A percentile compares a stretch with the other conserved stretches of the same genome.
These are phyloP conservation scores for Fusarium sp. DNA, from an alignment of 2,329 filamentous ascomycete genomes.

Conservation along the genomic window DNA sequence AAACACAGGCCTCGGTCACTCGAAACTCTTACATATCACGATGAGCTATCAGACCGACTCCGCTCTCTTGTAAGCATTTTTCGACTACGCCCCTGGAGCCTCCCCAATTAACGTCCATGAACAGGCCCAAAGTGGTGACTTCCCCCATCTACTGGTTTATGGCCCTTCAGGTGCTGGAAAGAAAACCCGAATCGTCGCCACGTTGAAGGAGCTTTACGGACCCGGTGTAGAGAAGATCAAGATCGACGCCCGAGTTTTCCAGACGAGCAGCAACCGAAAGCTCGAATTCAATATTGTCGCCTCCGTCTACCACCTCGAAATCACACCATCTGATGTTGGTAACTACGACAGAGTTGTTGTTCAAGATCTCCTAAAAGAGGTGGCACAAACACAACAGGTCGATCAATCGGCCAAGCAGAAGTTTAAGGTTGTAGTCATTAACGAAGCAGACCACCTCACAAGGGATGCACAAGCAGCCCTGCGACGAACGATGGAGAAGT, in stretches of 20 bases:
- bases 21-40: slow-evolving; percentile 86
- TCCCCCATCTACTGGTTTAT: slow-evolving; percentile 97
- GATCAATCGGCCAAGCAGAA: slow-evolving; percentile 89
- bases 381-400: slow-evolving; percentile 99
- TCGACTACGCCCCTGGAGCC: slow-evolving; percentile 36
- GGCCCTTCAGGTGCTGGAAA: slow-evolving; percentile 97
- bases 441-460: slow-evolving; percentile 95
- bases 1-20: slow-evolving; percentile 81
- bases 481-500: slow-evolving; percentile 98
- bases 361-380: slow-evolving; percentile 95
- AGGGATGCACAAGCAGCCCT: slow-evolving; percentile 95
- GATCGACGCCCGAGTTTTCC: slow-evolving; percentile 96
- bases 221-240: slow-evolving; percentile 99
- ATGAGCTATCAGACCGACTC: slow-evolving; percentile 87
- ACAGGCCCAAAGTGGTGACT: slow-evolving; percentile 95
- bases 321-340: slow-evolving; percentile 96
- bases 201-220: slow-evolving; percentile 93
- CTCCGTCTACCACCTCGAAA: slow-evolving; percentile 97
- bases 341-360: slow-evolving; percentile 97
- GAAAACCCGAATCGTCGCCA: slow-evolving; percentile 96
- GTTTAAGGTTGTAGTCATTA: slow-evolving; percentile 99
- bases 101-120: slow-evolving; percentile 24
- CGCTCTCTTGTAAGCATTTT: slow-evolving; percentile 83
- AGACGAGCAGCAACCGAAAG: slow-evolving; percentile 95
- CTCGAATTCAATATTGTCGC: slow-evolving; percentile 99